Evolutionary conservation across 2,329 filamentous ascomycete genomes (phyloP), one percentile per base, ranked within the genome.

Genomic region (Phoma herbarum): DNA sequence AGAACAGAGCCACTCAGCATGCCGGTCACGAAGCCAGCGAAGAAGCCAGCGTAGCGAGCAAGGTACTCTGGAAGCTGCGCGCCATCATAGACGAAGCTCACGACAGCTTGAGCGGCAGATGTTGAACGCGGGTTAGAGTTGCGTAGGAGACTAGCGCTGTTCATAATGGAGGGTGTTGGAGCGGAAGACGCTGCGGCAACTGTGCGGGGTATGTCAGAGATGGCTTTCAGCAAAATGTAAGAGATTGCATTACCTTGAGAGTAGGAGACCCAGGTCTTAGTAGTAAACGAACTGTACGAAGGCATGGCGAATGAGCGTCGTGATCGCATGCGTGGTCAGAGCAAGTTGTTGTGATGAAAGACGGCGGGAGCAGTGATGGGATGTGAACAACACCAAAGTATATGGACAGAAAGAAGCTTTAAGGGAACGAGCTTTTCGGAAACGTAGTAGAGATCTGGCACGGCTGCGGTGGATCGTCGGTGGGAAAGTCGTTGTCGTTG

Each of bases 31-130:
- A 69, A 33, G 1, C 47, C 46, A 11, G 49, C 11, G 18, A 66
- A 39, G 25, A 64, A 37, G 4, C 25, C 31, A 9, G 35, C 50
- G 28, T 59, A 55, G 6, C 48, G 41, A 2, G 51, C 23, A 6
- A 64, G 53, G 26, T 39, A 22, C 2, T 11, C 14, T 11, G 65
- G 62, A 6, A 66, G 47, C 6, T 18, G 35, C 2, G 18, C 31
- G 10, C 57, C 44, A 11, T 52, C 43, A 23, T 63, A 45, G 25
- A 68, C 37, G 43, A 52, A 63, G 11, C 20, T 16, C 0, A 62
- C 57, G 44, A 65, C 35, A 1, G 39, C 33, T 20, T 59, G 61
- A 14, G 60, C 56, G 8, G 52, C 51, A 8, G 50, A 18, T 2
- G 31, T 29, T 11, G 48, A 2, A 11, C 18, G 18, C 28, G 48